Percentiles rank a stretch among this genome's conserved stretches.
Conservation (phyloP, 2,329 filamentous ascomycete genomes). For the Botrytis cinerea region DNA sequence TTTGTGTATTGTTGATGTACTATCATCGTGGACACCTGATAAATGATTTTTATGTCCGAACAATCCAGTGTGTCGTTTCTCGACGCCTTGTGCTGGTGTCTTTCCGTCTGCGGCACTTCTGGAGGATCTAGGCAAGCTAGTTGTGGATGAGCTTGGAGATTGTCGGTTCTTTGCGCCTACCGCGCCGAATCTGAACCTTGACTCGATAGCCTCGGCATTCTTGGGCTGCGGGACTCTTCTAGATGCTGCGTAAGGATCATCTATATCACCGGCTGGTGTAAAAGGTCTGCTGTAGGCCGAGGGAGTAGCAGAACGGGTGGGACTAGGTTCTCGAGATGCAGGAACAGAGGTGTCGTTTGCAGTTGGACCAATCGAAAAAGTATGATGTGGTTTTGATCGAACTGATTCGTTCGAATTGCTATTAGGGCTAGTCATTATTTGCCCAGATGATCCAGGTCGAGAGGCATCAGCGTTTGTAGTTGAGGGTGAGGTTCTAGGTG, state of each 20-base stretch:
- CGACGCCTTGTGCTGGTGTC: constrained; percentile 46
- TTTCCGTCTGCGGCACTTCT: constrained; percentile 44
- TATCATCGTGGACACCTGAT: constrained; percentile 49
- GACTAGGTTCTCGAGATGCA: constrained; percentile 62
- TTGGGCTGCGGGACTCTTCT: constrained; percentile 71
- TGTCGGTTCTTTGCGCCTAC: constrained; percentile 69
- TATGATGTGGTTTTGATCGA: constrained; percentile 32
- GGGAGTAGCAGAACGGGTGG: constrained; percentile 63
- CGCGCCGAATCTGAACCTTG: constrained; percentile 73
- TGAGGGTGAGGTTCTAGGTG: constrained; percentile 52
- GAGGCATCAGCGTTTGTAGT: constrained; percentile 38
- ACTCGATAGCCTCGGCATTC: constrained; percentile 69
- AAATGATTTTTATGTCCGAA: constrained; percentile 48
- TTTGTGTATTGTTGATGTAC: constrained; percentile 49
- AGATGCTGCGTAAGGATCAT: constrained; percentile 85
- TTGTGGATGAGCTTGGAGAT: constrained; percentile 55
- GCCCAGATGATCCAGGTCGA: constrained; percentile 41
- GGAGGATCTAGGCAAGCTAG: constrained; percentile 50
- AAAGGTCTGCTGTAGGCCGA: constrained; percentile 71
- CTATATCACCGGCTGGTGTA: constrained; percentile 74
- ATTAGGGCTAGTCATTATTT: constrained; percentile 34
- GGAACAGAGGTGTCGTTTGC: constrained; percentile 52
- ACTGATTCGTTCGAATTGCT: constrained; percentile 32
- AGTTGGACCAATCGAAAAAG: constrained; percentile 41
- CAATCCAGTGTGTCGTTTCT: constrained; percentile 56